Base-by-base conservation (phyloP, 2,329 filamentous ascomycete species). In the Pseudocercospora fijiensis region DNA sequence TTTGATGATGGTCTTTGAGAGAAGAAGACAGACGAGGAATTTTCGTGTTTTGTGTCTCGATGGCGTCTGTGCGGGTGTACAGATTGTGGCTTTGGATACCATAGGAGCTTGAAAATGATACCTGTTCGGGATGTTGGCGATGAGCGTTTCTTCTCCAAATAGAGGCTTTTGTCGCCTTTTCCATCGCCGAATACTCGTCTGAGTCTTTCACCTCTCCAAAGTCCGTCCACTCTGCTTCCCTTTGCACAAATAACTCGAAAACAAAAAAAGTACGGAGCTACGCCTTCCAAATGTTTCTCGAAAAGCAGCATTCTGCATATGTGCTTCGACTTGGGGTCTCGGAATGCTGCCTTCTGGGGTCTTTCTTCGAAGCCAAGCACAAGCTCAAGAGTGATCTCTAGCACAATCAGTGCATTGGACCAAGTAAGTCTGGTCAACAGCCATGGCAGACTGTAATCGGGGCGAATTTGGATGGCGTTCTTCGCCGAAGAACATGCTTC, bases 1-100 rank as follows among this genome's bases (percentile, higher is more conserved):
- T 62, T 75, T 26, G 73, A 72, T 56, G 67, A 65, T 60, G 55
- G 55, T 5, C 55, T 64, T 18, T 64, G 58, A 64, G 52, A 55
- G 30, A 33, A 33, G 28, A 30, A 9, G 28, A 30, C 2, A 8
- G 30, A 33, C 3, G 6, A 16, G 37, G 18, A 5, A 8, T 1
- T 41, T 41, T 41, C 37, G 37, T 41, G 18, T 41, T 30, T 7
- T 41, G 16, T 41, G 37, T 41, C 8, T 16, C 5, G 13, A 7
- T 18, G 37, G 37, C 13, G 16, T n/a, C 13, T 13, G 9, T 33
- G 11, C 1, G 37, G 37, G 37, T 41, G 37, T 41, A 41, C 37
- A 41, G 37, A 18, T 41, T 41, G 37, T 18, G 37, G 37, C 37
- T n/a, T 41, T 41, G 37, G 37, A 41, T 41, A 41, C 37, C 37